A percentile compares a stretch with the other conserved stretches of the same genome.
These are phyloP conservation scores for Cystobasidium onofrii DNA, from an alignment of 768 basidiomycete species.

Conservation along the genomic window DNA sequence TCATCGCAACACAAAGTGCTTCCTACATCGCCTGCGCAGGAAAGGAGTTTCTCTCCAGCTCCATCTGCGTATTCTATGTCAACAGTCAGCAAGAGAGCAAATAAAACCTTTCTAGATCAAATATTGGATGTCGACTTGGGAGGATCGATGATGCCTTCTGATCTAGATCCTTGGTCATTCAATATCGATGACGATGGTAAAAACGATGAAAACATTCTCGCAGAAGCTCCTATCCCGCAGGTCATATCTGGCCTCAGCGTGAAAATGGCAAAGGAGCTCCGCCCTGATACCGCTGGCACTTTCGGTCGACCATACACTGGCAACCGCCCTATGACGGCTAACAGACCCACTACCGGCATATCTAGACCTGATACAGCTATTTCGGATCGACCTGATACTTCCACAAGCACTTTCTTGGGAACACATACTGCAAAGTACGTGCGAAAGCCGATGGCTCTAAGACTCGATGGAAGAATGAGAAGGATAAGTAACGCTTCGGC, in stretches of 20 bases:
- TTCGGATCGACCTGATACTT: neutral
- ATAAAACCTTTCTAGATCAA: neutral
- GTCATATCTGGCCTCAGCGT: neutral
- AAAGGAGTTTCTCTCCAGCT: neutral
- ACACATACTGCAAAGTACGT: neutral
- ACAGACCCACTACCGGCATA: neutral
- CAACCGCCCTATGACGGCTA: neutral
- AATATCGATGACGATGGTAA: neutral
- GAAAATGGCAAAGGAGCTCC: neutral
- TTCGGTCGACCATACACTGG: slow-evolving; percentile 13
- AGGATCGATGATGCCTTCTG: neutral
- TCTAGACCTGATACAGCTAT: slow-evolving; percentile 8
- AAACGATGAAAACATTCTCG: neutral
- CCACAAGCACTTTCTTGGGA: neutral
- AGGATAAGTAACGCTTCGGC: neutral
- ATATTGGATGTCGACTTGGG: neutral
- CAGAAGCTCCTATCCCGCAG: neutral
- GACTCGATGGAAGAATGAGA: neutral
- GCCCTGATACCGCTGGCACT: slow-evolving; percentile 18
- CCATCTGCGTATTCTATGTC: neutral
- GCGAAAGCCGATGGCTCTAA: neutral
- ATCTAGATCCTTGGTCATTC: neutral
- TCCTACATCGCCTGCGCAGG: neutral
- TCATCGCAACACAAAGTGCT: neutral
- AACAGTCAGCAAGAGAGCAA: neutral